Conservation (phyloP, 148 eudicot species). For the Nyssa sinensis region DNA sequence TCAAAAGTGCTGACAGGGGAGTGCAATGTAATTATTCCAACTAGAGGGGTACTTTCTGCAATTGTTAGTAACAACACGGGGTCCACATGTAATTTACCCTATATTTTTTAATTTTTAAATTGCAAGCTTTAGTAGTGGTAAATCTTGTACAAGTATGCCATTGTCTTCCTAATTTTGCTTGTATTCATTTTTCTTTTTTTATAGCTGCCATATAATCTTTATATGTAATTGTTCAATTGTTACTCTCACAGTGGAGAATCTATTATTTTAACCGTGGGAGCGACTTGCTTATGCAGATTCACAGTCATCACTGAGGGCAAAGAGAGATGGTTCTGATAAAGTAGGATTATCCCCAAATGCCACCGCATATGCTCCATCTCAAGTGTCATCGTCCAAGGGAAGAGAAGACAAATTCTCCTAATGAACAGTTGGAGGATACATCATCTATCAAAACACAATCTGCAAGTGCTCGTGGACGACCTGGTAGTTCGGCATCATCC, state of each 20-base stretch:
- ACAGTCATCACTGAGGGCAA: conserved; percentile 30
- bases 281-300: conserved; percentile 32
- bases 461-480: conserved; percentile 41
- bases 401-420: conserved; percentile 38
- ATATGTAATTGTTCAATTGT: not conserved
- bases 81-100: too few relatives aligned
- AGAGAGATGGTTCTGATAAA: conserved; percentile 46
- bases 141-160: too few relatives aligned
- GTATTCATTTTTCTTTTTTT: not conserved
- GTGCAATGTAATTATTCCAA: too few relatives aligned
- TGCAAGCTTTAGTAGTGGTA: too few relatives aligned
- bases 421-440: conserved; percentile 41
- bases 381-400: conserved; percentile 31
- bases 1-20: too few relatives aligned
- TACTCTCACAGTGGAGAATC: too few relatives aligned
- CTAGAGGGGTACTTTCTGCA: too few relatives aligned
- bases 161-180: not conserved
- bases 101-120: too few relatives aligned
- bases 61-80: too few relatives aligned
- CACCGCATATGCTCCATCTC: conserved; percentile 44
- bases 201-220: not conserved
- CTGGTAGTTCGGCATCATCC: conserved; percentile 62
- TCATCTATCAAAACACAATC: conserved; percentile 41
- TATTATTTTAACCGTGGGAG: not conserved
- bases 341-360: conserved; percentile 37